Conservation (phyloP, 495 filamentous ascomycete species). For the Elasticomyces elasticus region DNA sequence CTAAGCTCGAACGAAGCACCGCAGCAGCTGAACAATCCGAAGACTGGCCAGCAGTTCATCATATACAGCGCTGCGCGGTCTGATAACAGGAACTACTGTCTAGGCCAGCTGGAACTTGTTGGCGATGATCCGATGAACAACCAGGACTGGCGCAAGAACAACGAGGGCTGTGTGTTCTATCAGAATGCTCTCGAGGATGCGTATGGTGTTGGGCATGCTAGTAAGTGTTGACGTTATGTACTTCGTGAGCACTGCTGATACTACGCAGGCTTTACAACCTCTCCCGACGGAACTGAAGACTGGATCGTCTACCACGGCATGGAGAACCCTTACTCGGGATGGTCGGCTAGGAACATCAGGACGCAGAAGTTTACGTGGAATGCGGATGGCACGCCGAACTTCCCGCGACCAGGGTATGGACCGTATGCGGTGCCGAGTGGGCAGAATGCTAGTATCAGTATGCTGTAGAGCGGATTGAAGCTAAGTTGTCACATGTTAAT, state of each 20-base stretch:
- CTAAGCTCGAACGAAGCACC: slow-evolving; percentile 42
- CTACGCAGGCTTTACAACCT: slow-evolving; percentile 29
- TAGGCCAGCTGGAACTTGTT: slow-evolving; percentile 36
- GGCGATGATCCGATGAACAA: slow-evolving; percentile 42
- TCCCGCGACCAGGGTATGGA: slow-evolving; percentile 34
- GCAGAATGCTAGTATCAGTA: slow-evolving; percentile 15
- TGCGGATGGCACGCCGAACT: slow-evolving; percentile 31
- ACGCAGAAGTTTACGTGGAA: slow-evolving; percentile 35
- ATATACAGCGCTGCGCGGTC: slow-evolving; percentile 40
- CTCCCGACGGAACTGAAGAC: slow-evolving; percentile 38
- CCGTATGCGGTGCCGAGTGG: slow-evolving; percentile 31
- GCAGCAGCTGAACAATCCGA: slow-evolving; percentile 39
- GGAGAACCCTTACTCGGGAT: slow-evolving; percentile 31
- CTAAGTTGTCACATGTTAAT: neutral
- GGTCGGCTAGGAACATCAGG: slow-evolving; percentile 32
- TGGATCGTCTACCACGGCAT: slow-evolving; percentile 45
- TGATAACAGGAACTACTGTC: slow-evolving; percentile 39
- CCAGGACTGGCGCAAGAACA: slow-evolving; percentile 39
- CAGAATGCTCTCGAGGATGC: slow-evolving; percentile 36
- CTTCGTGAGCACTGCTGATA: neutral
- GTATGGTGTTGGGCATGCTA: slow-evolving; percentile 43
- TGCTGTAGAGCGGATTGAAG: neutral
- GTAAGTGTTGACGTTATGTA: slow-evolving; percentile 1
- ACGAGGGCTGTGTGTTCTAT: slow-evolving; percentile 39
- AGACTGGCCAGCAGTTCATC: slow-evolving; percentile 39